Percentiles rank a stretch among this genome's conserved stretches.
Conservation (phyloP, 164 flowering plant species). For the Cinnamomum chago region DNA sequence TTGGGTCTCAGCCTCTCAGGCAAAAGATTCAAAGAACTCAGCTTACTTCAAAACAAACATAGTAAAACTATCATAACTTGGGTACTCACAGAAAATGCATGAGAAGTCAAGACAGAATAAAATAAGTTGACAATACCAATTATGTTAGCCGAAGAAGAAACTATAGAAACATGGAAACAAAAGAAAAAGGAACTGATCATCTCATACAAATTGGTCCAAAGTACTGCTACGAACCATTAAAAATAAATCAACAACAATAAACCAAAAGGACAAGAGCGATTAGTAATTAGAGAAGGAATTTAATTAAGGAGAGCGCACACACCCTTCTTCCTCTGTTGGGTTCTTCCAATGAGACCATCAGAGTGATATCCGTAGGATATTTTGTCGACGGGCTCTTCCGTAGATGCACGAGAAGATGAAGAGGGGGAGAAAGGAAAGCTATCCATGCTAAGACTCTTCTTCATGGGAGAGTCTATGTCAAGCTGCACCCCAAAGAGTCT, state of each 20-base stretch:
- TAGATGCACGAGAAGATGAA: constrained; percentile 26
- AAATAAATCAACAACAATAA: too few relatives aligned
- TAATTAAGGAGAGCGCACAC: neutral
- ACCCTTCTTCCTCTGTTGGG: constrained; percentile 71
- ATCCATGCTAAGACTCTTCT: constrained; percentile 67
- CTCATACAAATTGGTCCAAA: neutral
- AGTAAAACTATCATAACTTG: neutral
- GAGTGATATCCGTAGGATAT: constrained; percentile 51
- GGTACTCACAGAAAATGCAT: neutral
- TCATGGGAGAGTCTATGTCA: constrained; percentile 38
- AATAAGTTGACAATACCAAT: neutral
- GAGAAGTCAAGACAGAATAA: neutral
- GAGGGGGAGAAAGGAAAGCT: constrained; percentile 40
- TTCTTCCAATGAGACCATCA: constrained; percentile 38
- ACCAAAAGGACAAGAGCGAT: neutral
- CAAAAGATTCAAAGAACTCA: neutral
- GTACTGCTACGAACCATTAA: neutral
- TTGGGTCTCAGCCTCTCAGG: neutral
- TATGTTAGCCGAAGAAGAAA: neutral
- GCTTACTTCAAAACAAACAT: neutral
- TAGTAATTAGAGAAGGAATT: neutral
- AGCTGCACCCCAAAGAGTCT: constrained; percentile 81
- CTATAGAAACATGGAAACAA: neutral
- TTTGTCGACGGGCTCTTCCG: constrained; percentile 32
- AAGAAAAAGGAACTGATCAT: neutral